Evolutionary conservation across 1,284 basidiomycete genomes (phyloP), one percentile per base, ranked within the genome.

Genomic region (Pseudozyma pruni): DNA sequence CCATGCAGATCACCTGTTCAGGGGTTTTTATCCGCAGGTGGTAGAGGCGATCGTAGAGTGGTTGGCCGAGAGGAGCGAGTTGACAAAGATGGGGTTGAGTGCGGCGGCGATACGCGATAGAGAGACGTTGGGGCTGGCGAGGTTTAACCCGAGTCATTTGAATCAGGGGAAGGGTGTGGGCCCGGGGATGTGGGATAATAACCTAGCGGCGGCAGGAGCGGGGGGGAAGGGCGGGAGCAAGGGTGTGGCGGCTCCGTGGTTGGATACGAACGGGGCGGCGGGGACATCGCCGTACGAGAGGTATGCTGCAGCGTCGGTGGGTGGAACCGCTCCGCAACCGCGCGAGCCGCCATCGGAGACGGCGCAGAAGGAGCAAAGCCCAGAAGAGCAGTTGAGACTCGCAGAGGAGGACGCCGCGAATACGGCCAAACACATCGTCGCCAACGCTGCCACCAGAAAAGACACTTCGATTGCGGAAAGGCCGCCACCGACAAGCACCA

Each of bases 1-100:
- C 8, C 59, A 68, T 37, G 73, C 75, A 4, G 72, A 76, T 46
- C 77, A 79, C 49, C 53, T 69, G 38, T 76, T 72, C 41, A 29
- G 60, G 14, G 68, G 67, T 7, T 58, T 72, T 39, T 75, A 70
- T 47, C 69, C 64, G n/a, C 68, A 75, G 41, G 64, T 76, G 13
- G 74, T 78, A 1, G 58, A 56, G 16, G 52, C 58, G 19, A 74
- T 76, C 19, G 42, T 67, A 4, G 45, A 59, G 25, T 76, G 74
- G 74, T 31, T 75, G 11, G 32, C 37, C 13, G 58, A 71, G 27
- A 17, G 62, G 17, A 20, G 32, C 2, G 42, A 62, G 35, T 34
- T 69, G 34, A 55, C 57, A n/a, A 66, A 61, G 43, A 50, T 62
- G 53, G 58, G 69, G 6, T 13, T 66, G 6, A 56, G 59, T 27